These are phyloP conservation scores for Albifimbria verrucaria DNA, from an alignment of 2,329 filamentous ascomycete genomes.

Conservation along the genomic window DNA sequence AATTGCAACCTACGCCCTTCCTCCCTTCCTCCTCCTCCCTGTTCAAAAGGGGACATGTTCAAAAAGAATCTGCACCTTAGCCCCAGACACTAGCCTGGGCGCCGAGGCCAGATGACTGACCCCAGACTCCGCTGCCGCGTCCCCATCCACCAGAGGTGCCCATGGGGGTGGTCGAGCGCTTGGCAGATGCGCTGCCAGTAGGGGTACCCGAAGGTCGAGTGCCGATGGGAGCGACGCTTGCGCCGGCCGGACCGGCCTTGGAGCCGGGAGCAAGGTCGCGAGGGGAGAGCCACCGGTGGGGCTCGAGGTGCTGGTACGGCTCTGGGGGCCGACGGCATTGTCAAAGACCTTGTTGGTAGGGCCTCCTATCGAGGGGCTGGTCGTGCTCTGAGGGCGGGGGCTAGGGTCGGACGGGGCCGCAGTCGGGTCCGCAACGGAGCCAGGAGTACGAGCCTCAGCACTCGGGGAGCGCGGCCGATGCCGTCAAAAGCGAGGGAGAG, in stretches of 20 bases:
- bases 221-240: constrained; percentile 85
- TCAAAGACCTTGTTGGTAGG: constrained; percentile 59
- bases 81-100: constrained; percentile 95
- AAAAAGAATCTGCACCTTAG: constrained; percentile 37
- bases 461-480: constrained; percentile 38
- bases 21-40: neutral
- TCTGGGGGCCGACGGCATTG: constrained; percentile 53
- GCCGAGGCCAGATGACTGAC: constrained; percentile 74
- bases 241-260: constrained; percentile 53
- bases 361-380: constrained; percentile 70
- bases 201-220: constrained; percentile 71
- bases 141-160: constrained; percentile 88
- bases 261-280: constrained; percentile 54
- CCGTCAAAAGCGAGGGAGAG: constrained; percentile 74
- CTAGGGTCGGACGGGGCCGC: constrained; percentile 46
- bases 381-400: constrained; percentile 79
- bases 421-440: constrained; percentile 36
- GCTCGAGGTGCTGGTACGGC: constrained; percentile 81
- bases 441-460: constrained; percentile 36
- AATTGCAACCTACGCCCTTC: neutral
- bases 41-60: constrained; percentile 1
- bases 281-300: constrained; percentile 76
- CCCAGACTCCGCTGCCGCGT: constrained; percentile 79
- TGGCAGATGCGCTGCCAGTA: constrained; percentile 50
- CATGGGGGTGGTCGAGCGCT: constrained; percentile 84